Percentiles rank a stretch among this genome's conserved stretches.
Conservation (phyloP, 2,329 filamentous ascomycete genomes). For the Alternaria incomplexa region DNA sequence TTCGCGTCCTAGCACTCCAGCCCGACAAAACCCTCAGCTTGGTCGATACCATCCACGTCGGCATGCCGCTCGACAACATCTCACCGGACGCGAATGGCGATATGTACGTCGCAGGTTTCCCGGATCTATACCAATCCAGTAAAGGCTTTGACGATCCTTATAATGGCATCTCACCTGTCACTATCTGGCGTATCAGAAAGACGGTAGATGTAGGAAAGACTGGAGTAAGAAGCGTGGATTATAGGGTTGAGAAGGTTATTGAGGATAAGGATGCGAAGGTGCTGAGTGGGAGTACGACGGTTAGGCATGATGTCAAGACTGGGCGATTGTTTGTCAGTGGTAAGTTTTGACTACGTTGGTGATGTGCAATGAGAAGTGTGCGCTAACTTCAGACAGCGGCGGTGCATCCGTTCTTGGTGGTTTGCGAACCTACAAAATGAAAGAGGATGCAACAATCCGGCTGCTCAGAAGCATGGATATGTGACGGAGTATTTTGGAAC, state of each 20-base stretch:
- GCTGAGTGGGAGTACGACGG: conserved; percentile 32
- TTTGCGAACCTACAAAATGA: conserved; percentile 11
- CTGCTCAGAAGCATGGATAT: no score
- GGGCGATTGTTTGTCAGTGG: conserved; percentile 33
- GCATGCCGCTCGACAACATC: conserved; percentile 39
- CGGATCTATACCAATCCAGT: conserved; percentile 6
- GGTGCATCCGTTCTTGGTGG: conserved; percentile 12
- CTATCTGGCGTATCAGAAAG: conserved; percentile 30
- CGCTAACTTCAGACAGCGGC: conserved; percentile 2
- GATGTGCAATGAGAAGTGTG: no score
- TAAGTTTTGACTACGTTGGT: no score
- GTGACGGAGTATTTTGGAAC: no score
- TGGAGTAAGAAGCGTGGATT: conserved; percentile 11
- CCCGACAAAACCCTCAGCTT: conserved; percentile 20
- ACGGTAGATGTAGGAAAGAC: not conserved
- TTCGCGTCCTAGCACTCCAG: conserved; percentile 30
- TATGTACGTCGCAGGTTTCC: conserved; percentile 32
- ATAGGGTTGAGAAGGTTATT: conserved; percentile 32
- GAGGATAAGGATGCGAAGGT: conserved; percentile 32
- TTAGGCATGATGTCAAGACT: conserved; percentile 34
- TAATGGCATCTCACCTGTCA: conserved; percentile 17
- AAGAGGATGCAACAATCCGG: no score
- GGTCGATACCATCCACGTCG: conserved; percentile 29
- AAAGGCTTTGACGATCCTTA: conserved; percentile 26
- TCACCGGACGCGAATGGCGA: conserved; percentile 34